Evolutionary conservation across 306 rosid genomes (phyloP).

Genomic region (Vigna nakashimae): DNA sequence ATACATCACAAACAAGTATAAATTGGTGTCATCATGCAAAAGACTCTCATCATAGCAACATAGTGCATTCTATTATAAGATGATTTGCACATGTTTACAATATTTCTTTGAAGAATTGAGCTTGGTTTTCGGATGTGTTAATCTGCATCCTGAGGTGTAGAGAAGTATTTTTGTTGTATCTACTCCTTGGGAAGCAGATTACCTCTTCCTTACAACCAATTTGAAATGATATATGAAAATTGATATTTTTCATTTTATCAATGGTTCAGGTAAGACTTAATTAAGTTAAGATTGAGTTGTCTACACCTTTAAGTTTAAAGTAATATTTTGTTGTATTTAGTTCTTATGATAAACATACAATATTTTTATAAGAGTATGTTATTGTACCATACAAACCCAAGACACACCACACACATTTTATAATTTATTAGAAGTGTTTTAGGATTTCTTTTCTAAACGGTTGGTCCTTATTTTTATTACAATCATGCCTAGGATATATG

Average conservation of each 20-base stretch:
- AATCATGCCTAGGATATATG: too few relatives aligned
- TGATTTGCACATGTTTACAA: background rate
- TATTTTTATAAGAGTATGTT: too few relatives aligned
- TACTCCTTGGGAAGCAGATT: background rate
- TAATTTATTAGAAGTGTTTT: too few relatives aligned
- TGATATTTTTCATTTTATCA: background rate
- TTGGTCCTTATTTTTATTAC: too few relatives aligned
- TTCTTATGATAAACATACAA: background rate
- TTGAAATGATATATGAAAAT: slow-evolving; percentile 36
- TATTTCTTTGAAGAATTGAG: background rate
- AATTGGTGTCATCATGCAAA: slow-evolving; percentile 39
- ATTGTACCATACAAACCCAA: too few relatives aligned
- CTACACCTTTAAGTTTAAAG: slow-evolving; percentile 24
- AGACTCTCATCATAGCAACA: slow-evolving; percentile 38
- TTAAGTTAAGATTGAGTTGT: slow-evolving; percentile 16
- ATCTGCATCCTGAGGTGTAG: slow-evolving; percentile 22
- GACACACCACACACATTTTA: too few relatives aligned
- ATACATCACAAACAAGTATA: slow-evolving; percentile 36
- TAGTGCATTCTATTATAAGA: background rate
- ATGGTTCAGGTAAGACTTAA: background rate
- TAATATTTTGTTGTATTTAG: background rate
- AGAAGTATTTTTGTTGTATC: background rate
- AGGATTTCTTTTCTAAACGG: too few relatives aligned
- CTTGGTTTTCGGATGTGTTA: background rate
- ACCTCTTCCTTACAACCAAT: slow-evolving; percentile 9